Evolutionary conservation across 2,329 filamentous ascomycete genomes (phyloP), one percentile per base, ranked within the genome.

Genomic region (Sclerotinia nivalis): DNA sequence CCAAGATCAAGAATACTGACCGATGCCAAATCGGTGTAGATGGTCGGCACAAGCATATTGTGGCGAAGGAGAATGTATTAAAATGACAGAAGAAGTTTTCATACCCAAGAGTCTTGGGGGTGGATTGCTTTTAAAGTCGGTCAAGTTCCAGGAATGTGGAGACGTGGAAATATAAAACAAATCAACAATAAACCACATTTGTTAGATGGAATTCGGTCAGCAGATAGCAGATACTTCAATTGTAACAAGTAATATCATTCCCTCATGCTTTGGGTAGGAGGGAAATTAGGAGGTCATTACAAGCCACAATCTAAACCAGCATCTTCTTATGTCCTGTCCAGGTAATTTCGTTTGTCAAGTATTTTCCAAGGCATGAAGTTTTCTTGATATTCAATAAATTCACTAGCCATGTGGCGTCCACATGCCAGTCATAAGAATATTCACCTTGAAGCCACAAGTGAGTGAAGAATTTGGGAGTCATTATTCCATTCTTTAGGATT

Each of bases 91-190:
- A 25, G 45, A 40, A 59, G n/a, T 25, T 43, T 40, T 28, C 47
- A 52, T 65, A 20, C 61, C 61, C 47, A 54, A 52, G 61, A 65
- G 61, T 40, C 47, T 65, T 65, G 61, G 61, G n/a, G 40, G 20
- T 10, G 34, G 7, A 52, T 40, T 2, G 22, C 28, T 28, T 50
- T 52, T n/a, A 13, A 52, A 52, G 7, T 28, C 40, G 10, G 47
- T 31, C n/a, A 40, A 34, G 9, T 28, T 54, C 34, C 15, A 65
- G 49, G 61, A 52, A 65, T 65, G 61, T 28, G 34, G 61, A 15
- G 61, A 22, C 8, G 15, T 40, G 18, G 6, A 40, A 22, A 28
- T 52, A 50, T n/a, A 52, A 43, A 49, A 37, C 13, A 50, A 52
- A 34, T 52, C 61, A 64, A 40, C 47, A 64, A 52, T 31, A 64